A percentile compares a stretch with the other conserved stretches of the same genome.
These are phyloP conservation scores for Chytriomyces sp. DNA, from an alignment of 192 early-diverging fungal genomes.

Conservation along the genomic window DNA sequence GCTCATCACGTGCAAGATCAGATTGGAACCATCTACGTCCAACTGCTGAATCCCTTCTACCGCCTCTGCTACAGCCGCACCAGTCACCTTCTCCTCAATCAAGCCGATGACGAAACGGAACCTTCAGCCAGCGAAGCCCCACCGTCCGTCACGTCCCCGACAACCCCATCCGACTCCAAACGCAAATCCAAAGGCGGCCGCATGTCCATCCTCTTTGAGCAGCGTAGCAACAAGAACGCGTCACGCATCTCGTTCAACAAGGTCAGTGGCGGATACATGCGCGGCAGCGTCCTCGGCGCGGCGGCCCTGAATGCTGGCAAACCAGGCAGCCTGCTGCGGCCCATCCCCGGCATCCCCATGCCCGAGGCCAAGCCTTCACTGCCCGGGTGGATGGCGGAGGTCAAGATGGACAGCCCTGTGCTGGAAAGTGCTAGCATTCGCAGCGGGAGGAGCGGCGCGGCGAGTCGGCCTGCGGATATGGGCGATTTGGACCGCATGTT, in stretches of 20 bases:
- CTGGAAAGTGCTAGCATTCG: not conserved
- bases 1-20: not conserved
- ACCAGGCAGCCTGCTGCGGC: not conserved
- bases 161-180: not conserved
- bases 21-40: slow-evolving; percentile 14
- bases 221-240: not conserved
- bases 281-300: not conserved
- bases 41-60: slow-evolving; percentile 19
- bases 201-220: not conserved
- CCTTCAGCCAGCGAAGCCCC: not conserved
- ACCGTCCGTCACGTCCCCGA: not conserved
- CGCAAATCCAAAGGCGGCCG: slow-evolving; percentile 3
- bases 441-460: not conserved
- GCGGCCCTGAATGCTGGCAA: not conserved
- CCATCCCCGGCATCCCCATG: not conserved
- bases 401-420: not conserved
- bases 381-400: not conserved
- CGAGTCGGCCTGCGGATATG: slow-evolving; percentile 3
- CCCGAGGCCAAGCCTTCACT: not conserved
- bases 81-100: slow-evolving; percentile 7
- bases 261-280: slow-evolving; percentile 5
- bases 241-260: not conserved
- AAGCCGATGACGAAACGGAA: not conserved
- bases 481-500: slow-evolving; percentile 9
- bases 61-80: slow-evolving; percentile 18